Base-by-base conservation (phyloP, 768 basidiomycete species). In the Saitozyma sp. region DNA sequence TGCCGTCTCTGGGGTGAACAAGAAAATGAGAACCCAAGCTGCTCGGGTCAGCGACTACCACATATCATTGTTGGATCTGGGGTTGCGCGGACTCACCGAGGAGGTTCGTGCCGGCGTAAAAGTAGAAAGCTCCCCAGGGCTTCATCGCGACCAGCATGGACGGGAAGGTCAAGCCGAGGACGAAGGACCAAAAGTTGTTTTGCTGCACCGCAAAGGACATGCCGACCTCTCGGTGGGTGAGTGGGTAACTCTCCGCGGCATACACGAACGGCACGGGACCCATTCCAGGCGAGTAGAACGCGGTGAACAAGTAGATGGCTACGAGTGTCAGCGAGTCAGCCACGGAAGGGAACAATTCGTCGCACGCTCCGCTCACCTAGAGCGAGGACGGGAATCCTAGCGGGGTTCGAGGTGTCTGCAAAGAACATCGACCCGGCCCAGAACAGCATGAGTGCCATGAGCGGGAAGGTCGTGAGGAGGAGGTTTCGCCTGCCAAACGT, bases 211-310 rank as follows among this genome's bases (percentile, higher is more conserved):
- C 86, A 68, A 84, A 86, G 56, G 85, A 84, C 89, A 91, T 90
- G 49, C 89, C 89, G 81, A 88, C 84, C 70, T 90, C 89, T 73
- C 91, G 83, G 62, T 90, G 86, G 43, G 88, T 89, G 51, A 91
- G 83, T 6, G 92, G 92, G 85, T 91, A 96, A 14, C 89, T 91
- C 79, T 95, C 92, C 3, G 92, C 92, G 5, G 90, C 91, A 75
- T 93, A 94, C 48, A 69, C 68, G 72, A 76, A 94, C 0, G 92
- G 90, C 13, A 95, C 91, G 14, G 92, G 92, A 0, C 92, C 92
- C 82, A 92, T 91, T 20, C 70, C 70, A 29, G 71, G 56, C 4
- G 62, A 75, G 58, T 79, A 79, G 49, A 54, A 58, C 59, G 68
- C 67, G 14, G 76, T 71, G 67, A 79, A 76, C 9, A 79, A 54